These are phyloP conservation scores for Aspergillus bertholletiae DNA, from an alignment of 495 filamentous ascomycete species.

Conservation along the genomic window DNA sequence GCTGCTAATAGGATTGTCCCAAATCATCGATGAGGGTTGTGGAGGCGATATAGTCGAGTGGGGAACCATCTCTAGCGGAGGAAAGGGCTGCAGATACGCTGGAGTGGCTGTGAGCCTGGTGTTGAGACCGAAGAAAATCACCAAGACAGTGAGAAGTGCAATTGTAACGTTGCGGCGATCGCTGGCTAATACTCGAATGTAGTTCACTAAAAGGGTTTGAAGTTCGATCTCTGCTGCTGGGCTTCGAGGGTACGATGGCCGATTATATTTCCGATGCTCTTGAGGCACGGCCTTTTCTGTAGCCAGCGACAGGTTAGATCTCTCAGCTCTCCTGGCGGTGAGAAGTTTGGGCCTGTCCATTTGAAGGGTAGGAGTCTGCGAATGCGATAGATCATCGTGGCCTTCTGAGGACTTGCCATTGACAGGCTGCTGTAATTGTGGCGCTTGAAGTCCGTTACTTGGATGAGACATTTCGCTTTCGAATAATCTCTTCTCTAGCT, in stretches of 20 bases:
- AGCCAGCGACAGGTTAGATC: not conserved
- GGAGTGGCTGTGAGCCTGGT: constrained; percentile 10
- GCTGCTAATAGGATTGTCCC: not conserved
- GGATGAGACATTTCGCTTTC: constrained; percentile 19
- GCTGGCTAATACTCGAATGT: constrained; percentile 59
- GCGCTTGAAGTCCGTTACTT: constrained; percentile 8
- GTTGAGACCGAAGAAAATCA: constrained; percentile 50
- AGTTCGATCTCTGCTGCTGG: constrained; percentile 40
- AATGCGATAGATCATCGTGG: not conserved
- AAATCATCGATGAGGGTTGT: constrained; percentile 1
- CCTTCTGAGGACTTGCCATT: not conserved
- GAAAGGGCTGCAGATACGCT: constrained; percentile 15
- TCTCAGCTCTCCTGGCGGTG: not conserved
- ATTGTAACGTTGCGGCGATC: constrained; percentile 73
- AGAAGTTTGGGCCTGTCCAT: not conserved
- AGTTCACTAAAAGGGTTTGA: constrained; percentile 62
- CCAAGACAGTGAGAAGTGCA: constrained; percentile 54
- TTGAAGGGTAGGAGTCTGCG: not conserved
- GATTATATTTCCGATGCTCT: constrained; percentile 4
- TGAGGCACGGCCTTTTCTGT: not conserved
- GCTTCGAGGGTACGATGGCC: not conserved
- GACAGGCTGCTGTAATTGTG: constrained; percentile 16
- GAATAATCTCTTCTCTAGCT: constrained; percentile 40
- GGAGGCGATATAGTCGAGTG: constrained; percentile 6
- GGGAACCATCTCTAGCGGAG: not conserved